Percentiles rank a stretch among this genome's conserved stretches.
Conservation (phyloP, 2,329 filamentous ascomycete genomes). For the Stromatinia cepivora region DNA sequence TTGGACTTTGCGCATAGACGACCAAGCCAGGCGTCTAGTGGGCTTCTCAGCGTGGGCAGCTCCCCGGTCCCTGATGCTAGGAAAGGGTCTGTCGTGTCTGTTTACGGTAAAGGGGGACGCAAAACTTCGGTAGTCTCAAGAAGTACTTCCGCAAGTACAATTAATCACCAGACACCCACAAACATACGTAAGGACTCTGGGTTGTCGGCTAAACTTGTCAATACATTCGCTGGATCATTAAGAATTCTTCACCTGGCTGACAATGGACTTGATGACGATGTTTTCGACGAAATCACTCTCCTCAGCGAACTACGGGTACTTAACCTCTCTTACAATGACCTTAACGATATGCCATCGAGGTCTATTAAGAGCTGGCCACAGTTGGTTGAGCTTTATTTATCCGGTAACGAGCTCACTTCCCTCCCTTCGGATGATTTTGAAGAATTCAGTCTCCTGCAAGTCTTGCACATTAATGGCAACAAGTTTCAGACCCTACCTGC, state of each 20-base stretch:
- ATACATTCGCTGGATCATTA: slow-evolving; percentile 85
- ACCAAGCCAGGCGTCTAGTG: slow-evolving; percentile 81
- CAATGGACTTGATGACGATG: slow-evolving; percentile 90
- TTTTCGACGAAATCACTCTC: slow-evolving; percentile 86
- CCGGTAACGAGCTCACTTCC: slow-evolving; percentile 89
- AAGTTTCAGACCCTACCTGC: slow-evolving; percentile 96
- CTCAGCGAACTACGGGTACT: slow-evolving; percentile 82
- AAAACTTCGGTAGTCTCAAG: slow-evolving; percentile 83
- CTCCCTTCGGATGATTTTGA: slow-evolving; percentile 92
- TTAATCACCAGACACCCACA: slow-evolving; percentile 47
- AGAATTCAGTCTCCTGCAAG: slow-evolving; percentile 81
- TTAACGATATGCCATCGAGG: slow-evolving; percentile 87
- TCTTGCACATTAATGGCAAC: slow-evolving; percentile 95
- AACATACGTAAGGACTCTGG: slow-evolving; percentile 83
- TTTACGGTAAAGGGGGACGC: slow-evolving; percentile 74
- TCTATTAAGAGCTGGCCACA: slow-evolving; percentile 88
- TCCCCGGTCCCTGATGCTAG: slow-evolving; percentile 65
- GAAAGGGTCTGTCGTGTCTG: slow-evolving; percentile 82
- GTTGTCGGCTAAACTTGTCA: slow-evolving; percentile 73
- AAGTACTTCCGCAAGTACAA: slow-evolving; percentile 52
- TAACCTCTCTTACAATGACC: slow-evolving; percentile 92
- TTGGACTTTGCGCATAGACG: slow-evolving; percentile 65
- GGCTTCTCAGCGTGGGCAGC: slow-evolving; percentile 71
- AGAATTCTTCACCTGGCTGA: slow-evolving; percentile 86
- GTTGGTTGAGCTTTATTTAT: slow-evolving; percentile 88